Conservation (phyloP, 768 basidiomycete species). For the Tricholoma flavovirens region DNA sequence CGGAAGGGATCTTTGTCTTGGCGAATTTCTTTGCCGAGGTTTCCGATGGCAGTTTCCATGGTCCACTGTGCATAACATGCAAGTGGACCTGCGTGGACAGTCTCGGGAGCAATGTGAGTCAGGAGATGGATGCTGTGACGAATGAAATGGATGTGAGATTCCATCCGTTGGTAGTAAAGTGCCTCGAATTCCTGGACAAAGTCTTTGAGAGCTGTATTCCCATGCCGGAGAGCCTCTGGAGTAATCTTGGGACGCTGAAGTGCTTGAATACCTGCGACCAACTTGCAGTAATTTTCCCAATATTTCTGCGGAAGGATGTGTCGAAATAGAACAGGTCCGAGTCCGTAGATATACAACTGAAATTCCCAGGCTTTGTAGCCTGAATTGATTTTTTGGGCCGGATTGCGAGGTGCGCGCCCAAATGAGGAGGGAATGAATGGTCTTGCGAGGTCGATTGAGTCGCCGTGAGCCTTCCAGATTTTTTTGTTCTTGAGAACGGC, state of each 20-base stretch:
- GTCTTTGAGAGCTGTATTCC: not conserved
- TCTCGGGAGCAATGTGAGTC: not conserved
- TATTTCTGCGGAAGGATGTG: not conserved
- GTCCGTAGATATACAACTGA: too few relatives aligned
- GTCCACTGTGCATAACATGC: conserved; percentile 10
- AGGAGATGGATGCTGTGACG: conserved; percentile 4
- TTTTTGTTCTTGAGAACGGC: conserved; percentile 5
- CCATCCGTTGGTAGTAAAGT: not conserved
- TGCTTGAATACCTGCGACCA: not conserved
- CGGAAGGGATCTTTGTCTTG: conserved; percentile 9
- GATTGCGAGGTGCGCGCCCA: conserved; percentile 30
- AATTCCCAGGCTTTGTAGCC: too few relatives aligned
- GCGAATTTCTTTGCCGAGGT: too few relatives aligned
- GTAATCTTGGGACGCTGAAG: not conserved
- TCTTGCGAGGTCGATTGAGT: conserved; percentile 3
- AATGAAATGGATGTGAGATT: conserved; percentile 2
- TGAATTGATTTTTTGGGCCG: conserved; percentile 24
- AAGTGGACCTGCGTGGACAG: not conserved
- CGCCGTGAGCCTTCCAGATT: conserved; percentile 11
- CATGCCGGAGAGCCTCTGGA: not conserved
- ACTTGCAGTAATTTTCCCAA: not conserved
- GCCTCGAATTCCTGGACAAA: not conserved
- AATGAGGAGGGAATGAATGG: conserved; percentile 10
- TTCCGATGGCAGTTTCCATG: conserved; percentile 11
- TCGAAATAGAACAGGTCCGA: too few relatives aligned